Evolutionary conservation across 2,329 filamentous ascomycete species (phyloP).

Genomic region (Cercospora zeina): DNA sequence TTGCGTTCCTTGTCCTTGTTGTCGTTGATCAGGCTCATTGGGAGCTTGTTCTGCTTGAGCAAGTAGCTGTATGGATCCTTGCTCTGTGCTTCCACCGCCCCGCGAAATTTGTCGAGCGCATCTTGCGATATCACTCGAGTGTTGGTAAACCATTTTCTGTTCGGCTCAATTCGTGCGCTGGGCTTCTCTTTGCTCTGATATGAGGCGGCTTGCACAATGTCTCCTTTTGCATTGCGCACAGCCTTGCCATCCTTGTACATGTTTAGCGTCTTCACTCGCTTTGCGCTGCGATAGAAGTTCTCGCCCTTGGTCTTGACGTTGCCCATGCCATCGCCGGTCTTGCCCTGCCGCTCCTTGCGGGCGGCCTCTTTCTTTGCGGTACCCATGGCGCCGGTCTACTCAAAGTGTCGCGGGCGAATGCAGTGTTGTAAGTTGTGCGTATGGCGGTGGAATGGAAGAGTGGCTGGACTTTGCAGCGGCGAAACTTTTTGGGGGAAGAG

Average conservation of each 20-base stretch:
- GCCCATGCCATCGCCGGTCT: conserved; percentile 78
- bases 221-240: conserved; percentile 76
- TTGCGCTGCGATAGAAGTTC: conserved; percentile 90
- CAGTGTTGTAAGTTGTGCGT: not conserved
- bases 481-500: conserved; percentile 14
- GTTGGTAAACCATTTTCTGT: conserved; percentile 97
- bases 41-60: conserved; percentile 95
- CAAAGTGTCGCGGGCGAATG: not conserved
- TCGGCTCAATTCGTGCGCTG: conserved; percentile 85
- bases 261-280: conserved; percentile 84
- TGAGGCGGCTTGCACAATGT: conserved; percentile 78
- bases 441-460: conserved; percentile 4
- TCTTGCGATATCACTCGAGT: conserved; percentile 89
- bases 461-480: conserved; percentile 16
- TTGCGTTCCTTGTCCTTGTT: conserved; percentile 60
- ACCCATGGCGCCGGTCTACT: conserved; percentile 61
- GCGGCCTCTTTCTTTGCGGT: conserved; percentile 86
- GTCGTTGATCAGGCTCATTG: conserved; percentile 90
- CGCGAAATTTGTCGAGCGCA: conserved; percentile 79
- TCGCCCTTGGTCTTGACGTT: conserved; percentile 95
- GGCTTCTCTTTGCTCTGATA: conserved; percentile 83
- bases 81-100: conserved; percentile 86
- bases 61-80: conserved; percentile 90
- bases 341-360: conserved; percentile 81
- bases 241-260: conserved; percentile 87